Evolutionary conservation across 2,329 filamentous ascomycete genomes (phyloP), one percentile per base, ranked within the genome.

Genomic region (Alternaria ventricosa): DNA sequence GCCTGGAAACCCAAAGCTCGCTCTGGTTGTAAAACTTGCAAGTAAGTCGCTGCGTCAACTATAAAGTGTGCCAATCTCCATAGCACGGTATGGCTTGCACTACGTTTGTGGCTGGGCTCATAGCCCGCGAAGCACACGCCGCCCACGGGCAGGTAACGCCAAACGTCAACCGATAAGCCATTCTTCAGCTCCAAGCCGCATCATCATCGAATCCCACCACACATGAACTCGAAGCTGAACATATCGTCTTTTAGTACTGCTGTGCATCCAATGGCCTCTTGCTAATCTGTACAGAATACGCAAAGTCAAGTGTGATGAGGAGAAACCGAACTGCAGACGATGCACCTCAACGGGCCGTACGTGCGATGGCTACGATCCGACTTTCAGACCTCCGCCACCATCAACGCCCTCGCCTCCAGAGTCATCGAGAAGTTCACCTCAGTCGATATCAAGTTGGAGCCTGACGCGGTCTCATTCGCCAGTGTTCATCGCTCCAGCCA

Each of bases 231-330:
- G 20, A 12, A 22, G 36, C 11, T 25, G 6, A 15, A 20, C 7
- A 13, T 20, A 5, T 25, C 3, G 5, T 10, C 12, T 25, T 22
- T 36, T 13, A 6, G 11, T 3, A 18, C 12, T 44, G 4, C 18
- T 27, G 9, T 27, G 13, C 12, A 25, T 27, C 1, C 36, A 8
- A 53, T 47, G 13, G 22, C 18, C 44, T n/a, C 55, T 28, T 27
- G 50, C 56, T 67, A 27, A 67, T 46, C 3, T 49, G 11, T 22
- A 27, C 55, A 79, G 76, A 51, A 75, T 78, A 45, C 75, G 75
- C 27, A 70, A 67, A 59, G 66, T 79, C 13, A 79, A 78, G 63
- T 79, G 76, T 60, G 76, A 77, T 62, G 75, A 79, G 49, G 68
- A 70, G 45, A 78, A 75, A 57, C 76, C 74, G 5, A 46, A 64